These are phyloP conservation scores for Sporisorium reilianum DNA, from an alignment of 1,284 basidiomycete species.

Conservation along the genomic window DNA sequence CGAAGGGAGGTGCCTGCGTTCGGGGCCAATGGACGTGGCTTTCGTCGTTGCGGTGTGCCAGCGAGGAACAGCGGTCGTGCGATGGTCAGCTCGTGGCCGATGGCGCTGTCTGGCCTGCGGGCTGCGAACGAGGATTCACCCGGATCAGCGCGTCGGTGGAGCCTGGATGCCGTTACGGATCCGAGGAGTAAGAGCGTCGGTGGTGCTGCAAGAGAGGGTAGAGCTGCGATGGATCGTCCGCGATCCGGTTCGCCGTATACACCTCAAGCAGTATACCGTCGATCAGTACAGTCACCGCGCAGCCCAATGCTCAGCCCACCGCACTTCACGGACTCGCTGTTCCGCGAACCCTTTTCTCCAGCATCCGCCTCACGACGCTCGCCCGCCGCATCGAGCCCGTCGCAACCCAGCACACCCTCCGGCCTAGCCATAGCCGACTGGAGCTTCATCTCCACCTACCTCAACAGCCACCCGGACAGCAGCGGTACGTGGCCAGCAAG, in stretches of 20 bases:
- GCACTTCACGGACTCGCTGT: neutral
- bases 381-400: neutral
- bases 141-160: neutral
- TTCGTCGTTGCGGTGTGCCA: neutral
- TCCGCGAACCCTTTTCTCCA: neutral
- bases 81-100: neutral
- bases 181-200: too few relatives aligned
- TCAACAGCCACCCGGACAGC: neutral
- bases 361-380: neutral
- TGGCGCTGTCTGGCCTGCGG: neutral
- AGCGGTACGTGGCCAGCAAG: neutral
- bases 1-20: too few relatives aligned
- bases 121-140: neutral
- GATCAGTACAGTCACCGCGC: conserved; percentile 1
- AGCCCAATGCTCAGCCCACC: conserved; percentile 1
- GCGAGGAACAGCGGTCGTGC: neutral
- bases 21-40: neutral
- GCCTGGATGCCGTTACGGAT: neutral
- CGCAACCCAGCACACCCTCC: neutral
- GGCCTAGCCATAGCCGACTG: neutral
- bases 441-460: conserved; percentile 9
- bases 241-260: too few relatives aligned
- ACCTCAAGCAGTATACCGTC: neutral
- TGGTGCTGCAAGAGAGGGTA: neutral
- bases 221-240: neutral